These are phyloP conservation scores for Mallotus nudiflorus DNA, from an alignment of 345 rosid species.

Conservation along the genomic window DNA sequence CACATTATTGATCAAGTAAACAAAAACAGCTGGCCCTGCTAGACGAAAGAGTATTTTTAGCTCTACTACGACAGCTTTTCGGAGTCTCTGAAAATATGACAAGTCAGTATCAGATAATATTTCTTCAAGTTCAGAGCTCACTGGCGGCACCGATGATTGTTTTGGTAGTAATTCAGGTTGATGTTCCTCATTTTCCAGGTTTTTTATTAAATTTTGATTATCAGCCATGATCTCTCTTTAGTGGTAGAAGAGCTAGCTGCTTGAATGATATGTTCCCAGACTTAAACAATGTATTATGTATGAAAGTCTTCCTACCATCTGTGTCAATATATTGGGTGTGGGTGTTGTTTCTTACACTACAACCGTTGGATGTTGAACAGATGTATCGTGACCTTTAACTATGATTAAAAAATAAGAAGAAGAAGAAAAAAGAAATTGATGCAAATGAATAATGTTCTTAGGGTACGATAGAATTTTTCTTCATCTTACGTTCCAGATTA, in stretches of 20 bases:
- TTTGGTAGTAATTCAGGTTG: not conserved
- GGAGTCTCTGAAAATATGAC: not conserved
- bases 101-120: conserved; percentile 24
- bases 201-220: not conserved
- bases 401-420: too few species aligned
- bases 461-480: too few species aligned
- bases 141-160: not conserved
- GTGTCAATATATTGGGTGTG: too few species aligned
- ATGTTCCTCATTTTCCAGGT: not conserved
- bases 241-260: not conserved
- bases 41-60: conserved; percentile 19
- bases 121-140: conserved; percentile 43
- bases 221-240: not conserved
- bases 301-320: too few species aligned
- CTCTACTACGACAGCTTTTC: conserved; percentile 13
- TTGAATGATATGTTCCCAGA: not conserved
- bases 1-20: conserved; percentile 27
- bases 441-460: too few species aligned
- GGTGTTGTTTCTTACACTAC: too few species aligned
- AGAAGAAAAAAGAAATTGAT: too few species aligned
- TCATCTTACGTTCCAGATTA: too few species aligned
- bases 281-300: too few species aligned
- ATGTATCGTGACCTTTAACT: too few species aligned
- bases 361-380: too few species aligned
- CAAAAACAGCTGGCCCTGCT: conserved; percentile 24